Conservation (phyloP, 2,329 filamentous ascomycete species). For the Lecanicillium sp. region DNA sequence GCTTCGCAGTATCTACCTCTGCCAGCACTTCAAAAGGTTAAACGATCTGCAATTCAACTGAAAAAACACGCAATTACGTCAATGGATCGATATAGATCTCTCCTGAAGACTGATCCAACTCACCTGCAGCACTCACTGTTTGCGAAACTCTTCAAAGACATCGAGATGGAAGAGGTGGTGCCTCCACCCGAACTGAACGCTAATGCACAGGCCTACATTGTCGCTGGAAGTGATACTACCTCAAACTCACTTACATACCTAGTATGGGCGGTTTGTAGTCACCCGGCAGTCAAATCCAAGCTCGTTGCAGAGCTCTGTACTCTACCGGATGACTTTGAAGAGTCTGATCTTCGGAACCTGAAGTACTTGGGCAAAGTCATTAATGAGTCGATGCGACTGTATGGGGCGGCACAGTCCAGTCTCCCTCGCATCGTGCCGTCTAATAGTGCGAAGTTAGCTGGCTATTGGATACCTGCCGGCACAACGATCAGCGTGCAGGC, state of each 20-base stretch:
- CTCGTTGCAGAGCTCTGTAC: conserved; percentile 27
- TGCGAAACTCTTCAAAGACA: conserved; percentile 27
- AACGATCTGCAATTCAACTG: too few species aligned
- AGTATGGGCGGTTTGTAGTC: conserved; percentile 28
- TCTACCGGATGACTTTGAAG: conserved; percentile 20
- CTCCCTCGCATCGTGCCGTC: conserved; percentile 32
- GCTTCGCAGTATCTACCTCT: conserved; percentile 21
- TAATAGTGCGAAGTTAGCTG: conserved; percentile 29
- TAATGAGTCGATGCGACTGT: conserved; percentile 36
- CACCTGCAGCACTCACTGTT: conserved; percentile 25
- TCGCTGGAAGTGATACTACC: conserved; percentile 46
- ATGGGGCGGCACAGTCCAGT: conserved; percentile 28
- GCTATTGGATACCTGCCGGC: conserved; percentile 30
- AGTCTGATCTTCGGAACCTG: conserved; percentile 17
- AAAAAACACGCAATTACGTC: too few species aligned
- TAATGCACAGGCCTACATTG: conserved; percentile 36
- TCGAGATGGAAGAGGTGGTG: conserved; percentile 19
- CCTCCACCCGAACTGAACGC: conserved; percentile 23
- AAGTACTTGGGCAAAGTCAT: conserved; percentile 34
- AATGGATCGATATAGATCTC: conserved; percentile 17
- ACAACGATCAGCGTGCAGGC: conserved; percentile 32
- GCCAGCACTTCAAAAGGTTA: conserved; percentile 16
- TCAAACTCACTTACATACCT: conserved; percentile 41
- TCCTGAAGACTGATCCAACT: conserved; percentile 12
- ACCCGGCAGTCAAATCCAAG: conserved; percentile 18